Base-by-base conservation (phyloP, 2,329 filamentous ascomycete species). In the Pyrenophora tritici-repentis region DNA sequence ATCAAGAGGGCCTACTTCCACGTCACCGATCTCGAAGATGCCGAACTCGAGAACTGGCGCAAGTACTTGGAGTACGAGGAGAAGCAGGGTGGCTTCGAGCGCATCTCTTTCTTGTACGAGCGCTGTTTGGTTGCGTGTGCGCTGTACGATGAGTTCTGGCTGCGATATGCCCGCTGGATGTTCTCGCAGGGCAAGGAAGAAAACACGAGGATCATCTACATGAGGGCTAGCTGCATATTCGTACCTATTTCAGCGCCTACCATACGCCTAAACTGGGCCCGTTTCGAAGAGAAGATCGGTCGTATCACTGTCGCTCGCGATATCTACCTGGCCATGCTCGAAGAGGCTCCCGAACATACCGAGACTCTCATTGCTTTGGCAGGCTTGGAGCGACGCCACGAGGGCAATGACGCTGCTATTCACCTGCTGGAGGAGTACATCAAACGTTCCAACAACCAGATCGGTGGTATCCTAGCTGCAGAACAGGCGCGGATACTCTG, bases 61-160 rank as follows among this genome's bases (percentile, higher is more conserved):
- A 96, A 96, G 68, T 99, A 97, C 66, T 83, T 99, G 37, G 93
- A 97, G 70, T 97, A 95, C 63, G 94, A 99, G 71, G 94, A 99
- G 75, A 76, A 82, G 0, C 88, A 96, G 72, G 91, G 89, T 44
- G 85, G 92, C 58, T 90, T 86, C 60, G 75, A 80, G 12, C 85
- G 94, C 52, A 87, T 83, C 38, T 83, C 89, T 5, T 94, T 94
- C 67, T 77, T 99, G 26, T 97, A 99, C 71, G 94, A 99, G 78
- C 87, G 94, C 43, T 97, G 92, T 65, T 76, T 99, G 44, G 90
- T 96, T 31, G 93, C 91, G 0, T 95, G 90, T 66, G 93, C 94
- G 13, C 88, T 95, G 61, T 97, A 99, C 70, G 93, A 97, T 42
- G 93, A 97, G 70, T 96, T 97, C 74, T 99, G 94, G 94, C 86